Conservation (phyloP, 176 grass and related monocot species). For the Elymus sibiricus region DNA sequence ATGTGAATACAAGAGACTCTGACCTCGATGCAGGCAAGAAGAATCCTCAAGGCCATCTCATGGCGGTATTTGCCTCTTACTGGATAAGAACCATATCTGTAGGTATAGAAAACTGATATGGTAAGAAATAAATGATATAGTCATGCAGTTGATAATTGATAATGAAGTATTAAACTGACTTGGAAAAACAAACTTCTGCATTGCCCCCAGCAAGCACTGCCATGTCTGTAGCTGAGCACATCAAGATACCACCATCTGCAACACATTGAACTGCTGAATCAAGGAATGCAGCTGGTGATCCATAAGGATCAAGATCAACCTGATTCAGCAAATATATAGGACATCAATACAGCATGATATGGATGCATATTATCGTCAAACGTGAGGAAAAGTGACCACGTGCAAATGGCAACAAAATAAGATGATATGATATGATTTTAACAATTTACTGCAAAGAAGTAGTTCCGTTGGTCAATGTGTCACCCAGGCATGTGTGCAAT, state of each 20-base stretch:
- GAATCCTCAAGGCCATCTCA: slow-evolving; percentile 95
- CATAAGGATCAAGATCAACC: slow-evolving; percentile 94
- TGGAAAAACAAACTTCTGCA: slow-evolving; percentile 79
- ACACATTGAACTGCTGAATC: slow-evolving; percentile 82
- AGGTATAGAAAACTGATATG: slow-evolving; percentile 24
- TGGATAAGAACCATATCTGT: slow-evolving; percentile 87
- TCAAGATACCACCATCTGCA: slow-evolving; percentile 69
- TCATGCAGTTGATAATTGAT: background rate
- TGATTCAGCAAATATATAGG: slow-evolving; percentile 23
- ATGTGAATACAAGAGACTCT: slow-evolving; percentile 2
- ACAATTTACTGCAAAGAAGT: background rate
- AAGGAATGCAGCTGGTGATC: slow-evolving; percentile 75
- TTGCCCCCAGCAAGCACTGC: slow-evolving; percentile 79
- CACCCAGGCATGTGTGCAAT: background rate
- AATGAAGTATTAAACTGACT: slow-evolving; percentile 31
- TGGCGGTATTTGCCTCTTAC: slow-evolving; percentile 87
- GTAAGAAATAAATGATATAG: background rate
- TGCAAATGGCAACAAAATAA: background rate
- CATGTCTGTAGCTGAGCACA: slow-evolving; percentile 94
- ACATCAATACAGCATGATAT: background rate
- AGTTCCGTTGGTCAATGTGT: background rate
- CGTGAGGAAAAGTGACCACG: background rate
- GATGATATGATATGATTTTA: background rate
- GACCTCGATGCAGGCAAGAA: slow-evolving; percentile 86
- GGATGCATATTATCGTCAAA: background rate